A percentile compares a stretch with the other conserved stretches of the same genome.
phyloP scores from a whole-genome alignment of 208 protist genomes.

The Acanthamoeba royreba region DNA sequence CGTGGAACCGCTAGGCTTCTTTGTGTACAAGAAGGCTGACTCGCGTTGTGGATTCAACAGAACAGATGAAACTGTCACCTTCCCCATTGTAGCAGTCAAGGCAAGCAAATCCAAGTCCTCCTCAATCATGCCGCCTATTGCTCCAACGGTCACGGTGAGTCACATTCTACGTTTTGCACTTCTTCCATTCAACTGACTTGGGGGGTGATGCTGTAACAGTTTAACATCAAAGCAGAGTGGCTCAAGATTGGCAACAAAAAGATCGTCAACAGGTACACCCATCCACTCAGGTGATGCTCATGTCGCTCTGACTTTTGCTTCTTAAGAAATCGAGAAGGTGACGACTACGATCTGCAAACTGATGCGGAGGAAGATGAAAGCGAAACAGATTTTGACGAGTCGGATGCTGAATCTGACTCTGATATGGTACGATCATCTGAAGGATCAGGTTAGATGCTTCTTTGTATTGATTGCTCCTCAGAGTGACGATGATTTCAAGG shows the following conservation, averaged over 20 bases:
- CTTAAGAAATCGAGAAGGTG: background rate
- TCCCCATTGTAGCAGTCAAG: background rate
- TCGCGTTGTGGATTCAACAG: no score
- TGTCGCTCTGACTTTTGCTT: background rate
- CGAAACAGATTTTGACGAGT: constrained; percentile 16
- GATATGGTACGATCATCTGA: background rate
- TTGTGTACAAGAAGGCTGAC: no score
- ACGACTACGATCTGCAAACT: constrained; percentile 32
- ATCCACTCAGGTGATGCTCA: no score
- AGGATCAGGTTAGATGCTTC: no score
- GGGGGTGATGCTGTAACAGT: no score
- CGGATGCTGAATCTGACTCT: background rate
- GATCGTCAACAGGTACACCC: constrained; percentile 31
- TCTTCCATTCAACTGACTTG: background rate
- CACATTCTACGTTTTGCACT: background rate
- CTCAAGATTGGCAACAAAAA: constrained; percentile 37
- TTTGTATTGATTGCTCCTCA: no score
- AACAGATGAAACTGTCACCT: background rate
- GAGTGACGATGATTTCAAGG: background rate
- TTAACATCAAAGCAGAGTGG: constrained; percentile 36
- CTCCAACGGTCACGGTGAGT: background rate
- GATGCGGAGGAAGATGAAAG: background rate
- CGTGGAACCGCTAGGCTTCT: no score
- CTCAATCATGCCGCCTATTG: background rate
- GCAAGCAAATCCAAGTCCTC: background rate